These are phyloP conservation scores for Pichia cactophila DNA, from an alignment of 1,139 yeast genomes.

Conservation along the genomic window DNA sequence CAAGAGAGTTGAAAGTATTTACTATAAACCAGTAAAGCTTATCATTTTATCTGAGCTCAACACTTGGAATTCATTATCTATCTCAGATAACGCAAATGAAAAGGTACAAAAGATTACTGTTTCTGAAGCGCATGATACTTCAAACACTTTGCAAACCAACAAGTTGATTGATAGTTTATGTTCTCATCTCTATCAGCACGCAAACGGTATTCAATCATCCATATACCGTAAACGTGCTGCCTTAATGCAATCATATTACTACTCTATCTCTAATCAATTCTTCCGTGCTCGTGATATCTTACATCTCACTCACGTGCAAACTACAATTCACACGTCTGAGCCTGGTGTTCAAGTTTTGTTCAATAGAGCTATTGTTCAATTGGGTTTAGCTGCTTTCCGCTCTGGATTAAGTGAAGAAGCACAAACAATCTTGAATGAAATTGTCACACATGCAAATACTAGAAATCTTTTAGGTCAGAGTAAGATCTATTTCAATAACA, in stretches of 20 bases:
- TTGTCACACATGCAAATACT: conserved; percentile 77
- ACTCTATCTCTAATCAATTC: conserved; percentile 82
- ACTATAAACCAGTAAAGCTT: conserved; percentile 81
- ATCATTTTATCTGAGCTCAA: conserved; percentile 60
- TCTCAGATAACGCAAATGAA: conserved; percentile 25
- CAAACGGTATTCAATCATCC: conserved; percentile 35
- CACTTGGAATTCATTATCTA: conserved; percentile 50
- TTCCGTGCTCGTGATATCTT: conserved; percentile 81
- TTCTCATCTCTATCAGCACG: conserved; percentile 56
- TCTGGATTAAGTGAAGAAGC: conserved; percentile 79
- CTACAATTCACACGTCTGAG: conserved; percentile 76
- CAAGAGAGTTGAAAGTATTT: conserved; percentile 86
- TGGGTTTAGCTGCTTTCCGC: conserved; percentile 95
- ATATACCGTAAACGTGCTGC: conserved; percentile 76
- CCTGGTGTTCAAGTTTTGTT: conserved; percentile 82
- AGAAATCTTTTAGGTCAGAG: conserved; percentile 96
- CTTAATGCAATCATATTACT: conserved; percentile 80
- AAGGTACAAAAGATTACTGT: conserved; percentile 29
- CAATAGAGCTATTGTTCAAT: conserved; percentile 92
- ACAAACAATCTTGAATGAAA: conserved; percentile 81
- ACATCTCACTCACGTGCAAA: conserved; percentile 76
- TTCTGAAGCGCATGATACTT: conserved; percentile 23
- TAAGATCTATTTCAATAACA: conserved; percentile 54
- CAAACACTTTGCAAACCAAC: conserved; percentile 36
- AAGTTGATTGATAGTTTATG: conserved; percentile 60